These are phyloP conservation scores for Recurvomyces mirabilis DNA, from an alignment of 495 filamentous ascomycete genomes.

Conservation along the genomic window DNA sequence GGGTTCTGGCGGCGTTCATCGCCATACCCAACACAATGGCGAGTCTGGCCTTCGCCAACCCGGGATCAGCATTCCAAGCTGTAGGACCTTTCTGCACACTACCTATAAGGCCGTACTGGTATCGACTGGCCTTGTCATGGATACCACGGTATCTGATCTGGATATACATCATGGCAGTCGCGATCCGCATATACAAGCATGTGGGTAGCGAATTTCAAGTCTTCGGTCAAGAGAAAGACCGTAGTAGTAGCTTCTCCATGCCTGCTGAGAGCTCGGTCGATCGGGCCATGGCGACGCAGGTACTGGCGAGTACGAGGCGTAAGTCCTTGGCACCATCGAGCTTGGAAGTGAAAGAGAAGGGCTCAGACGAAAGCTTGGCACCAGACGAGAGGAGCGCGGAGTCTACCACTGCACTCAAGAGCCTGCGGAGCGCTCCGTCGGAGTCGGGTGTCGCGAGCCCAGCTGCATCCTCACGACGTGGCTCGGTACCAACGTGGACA, in stretches of 20 bases:
- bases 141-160: slow-evolving; percentile 61
- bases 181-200: slow-evolving; percentile 57
- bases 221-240: slow-evolving; percentile 14
- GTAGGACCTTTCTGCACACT: slow-evolving; percentile 57
- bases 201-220: slow-evolving; percentile 39
- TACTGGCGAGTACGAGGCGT: background rate
- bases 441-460: background rate
- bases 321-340: background rate
- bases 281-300: background rate
- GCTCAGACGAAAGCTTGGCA: background rate
- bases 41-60: slow-evolving; percentile 52
- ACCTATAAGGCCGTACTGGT: slow-evolving; percentile 49
- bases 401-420: background rate
- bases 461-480: background rate
- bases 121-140: slow-evolving; percentile 56
- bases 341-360: background rate
- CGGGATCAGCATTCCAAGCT: slow-evolving; percentile 41
- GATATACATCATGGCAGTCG: slow-evolving; percentile 47
- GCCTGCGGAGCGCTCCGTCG: background rate
- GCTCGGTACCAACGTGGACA: slow-evolving; percentile 6
- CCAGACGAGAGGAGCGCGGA: slow-evolving; percentile 6
- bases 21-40: slow-evolving; percentile 47
- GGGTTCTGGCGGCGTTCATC: slow-evolving; percentile 44
- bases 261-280: slow-evolving; percentile 6
- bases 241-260: slow-evolving; percentile 4